These are phyloP conservation scores for Candida argentea DNA, from an alignment of 805 yeast genomes.

Conservation along the genomic window DNA sequence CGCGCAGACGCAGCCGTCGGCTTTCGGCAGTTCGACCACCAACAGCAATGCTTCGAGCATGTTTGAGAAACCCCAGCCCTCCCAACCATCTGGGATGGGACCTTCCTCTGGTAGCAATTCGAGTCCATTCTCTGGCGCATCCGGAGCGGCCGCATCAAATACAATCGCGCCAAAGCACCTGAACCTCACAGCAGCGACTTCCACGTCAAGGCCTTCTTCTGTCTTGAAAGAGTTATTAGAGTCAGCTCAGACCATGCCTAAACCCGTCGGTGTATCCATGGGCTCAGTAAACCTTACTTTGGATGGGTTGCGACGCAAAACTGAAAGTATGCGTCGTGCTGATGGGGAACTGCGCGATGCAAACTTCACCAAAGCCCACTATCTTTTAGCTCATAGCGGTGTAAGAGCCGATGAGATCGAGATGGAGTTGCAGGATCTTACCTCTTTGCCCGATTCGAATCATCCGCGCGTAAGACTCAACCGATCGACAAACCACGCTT, in stretches of 20 bases:
- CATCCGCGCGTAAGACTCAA: constrained; percentile 1
- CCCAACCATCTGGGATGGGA: too few relatives aligned
- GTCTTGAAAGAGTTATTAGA: constrained; percentile 64
- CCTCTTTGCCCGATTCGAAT: constrained; percentile 6
- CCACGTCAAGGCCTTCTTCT: constrained; percentile 8
- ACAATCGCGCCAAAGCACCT: neutral
- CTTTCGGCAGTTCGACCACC: too few relatives aligned
- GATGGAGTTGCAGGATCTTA: constrained; percentile 9
- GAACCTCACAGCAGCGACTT: constrained; percentile 4
- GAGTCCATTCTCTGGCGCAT: neutral
- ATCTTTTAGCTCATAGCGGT: constrained; percentile 82
- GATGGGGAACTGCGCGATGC: constrained; percentile 19
- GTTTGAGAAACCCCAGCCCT: constrained; percentile 9
- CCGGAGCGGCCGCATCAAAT: neutral
- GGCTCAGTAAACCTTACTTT: constrained; percentile 78
- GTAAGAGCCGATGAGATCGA: constrained; percentile 24
- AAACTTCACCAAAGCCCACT: constrained; percentile 66
- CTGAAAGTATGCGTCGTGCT: constrained; percentile 42
- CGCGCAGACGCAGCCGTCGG: too few relatives aligned
- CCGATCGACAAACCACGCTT: constrained; percentile 15
- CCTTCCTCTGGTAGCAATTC: too few relatives aligned
- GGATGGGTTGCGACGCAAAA: constrained; percentile 64
- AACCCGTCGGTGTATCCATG: constrained; percentile 44
- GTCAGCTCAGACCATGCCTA: constrained; percentile 67
- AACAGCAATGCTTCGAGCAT: constrained; percentile 1